Percentiles rank a stretch among this genome's conserved stretches.
These are phyloP conservation scores for Vigna trinervia DNA, from an alignment of 306 rosid genomes.

Conservation along the genomic window DNA sequence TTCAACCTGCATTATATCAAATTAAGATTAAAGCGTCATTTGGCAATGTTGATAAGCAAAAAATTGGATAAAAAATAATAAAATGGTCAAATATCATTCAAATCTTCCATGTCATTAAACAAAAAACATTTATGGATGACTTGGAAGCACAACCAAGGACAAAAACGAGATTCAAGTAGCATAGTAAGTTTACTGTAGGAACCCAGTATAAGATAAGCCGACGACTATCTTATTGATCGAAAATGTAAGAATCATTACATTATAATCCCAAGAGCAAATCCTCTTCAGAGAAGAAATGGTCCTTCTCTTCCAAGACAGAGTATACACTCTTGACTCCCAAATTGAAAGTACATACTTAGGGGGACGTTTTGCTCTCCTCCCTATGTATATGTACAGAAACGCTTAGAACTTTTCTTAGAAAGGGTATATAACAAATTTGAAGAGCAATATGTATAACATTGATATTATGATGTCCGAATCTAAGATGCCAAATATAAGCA, in stretches of 20 bases:
- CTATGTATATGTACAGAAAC: too few relatives aligned
- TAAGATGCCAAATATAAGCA: too few relatives aligned
- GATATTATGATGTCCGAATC: too few relatives aligned
- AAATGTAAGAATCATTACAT: too few relatives aligned
- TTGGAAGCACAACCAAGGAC: constrained; percentile 13
- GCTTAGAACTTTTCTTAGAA: too few relatives aligned
- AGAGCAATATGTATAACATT: too few relatives aligned
- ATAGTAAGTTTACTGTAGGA: neutral
- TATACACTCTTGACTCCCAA: too few relatives aligned
- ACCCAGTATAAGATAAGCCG: neutral
- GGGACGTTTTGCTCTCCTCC: too few relatives aligned
- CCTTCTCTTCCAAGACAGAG: neutral
- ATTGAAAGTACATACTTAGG: too few relatives aligned
- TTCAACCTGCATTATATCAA: constrained; percentile 58
- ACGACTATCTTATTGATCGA: neutral
- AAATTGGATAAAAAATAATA: neutral
- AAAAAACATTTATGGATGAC: neutral
- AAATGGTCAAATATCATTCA: neutral
- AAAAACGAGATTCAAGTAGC: constrained; percentile 8
- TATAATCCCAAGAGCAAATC: neutral
- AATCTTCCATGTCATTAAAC: constrained; percentile 15
- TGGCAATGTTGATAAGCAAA: neutral
- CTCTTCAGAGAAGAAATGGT: neutral
- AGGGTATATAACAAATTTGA: too few relatives aligned
- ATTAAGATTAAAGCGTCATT: neutral